Evolutionary conservation across 2,329 filamentous ascomycete genomes (phyloP).

Genomic region (Epichloe amarillans): DNA sequence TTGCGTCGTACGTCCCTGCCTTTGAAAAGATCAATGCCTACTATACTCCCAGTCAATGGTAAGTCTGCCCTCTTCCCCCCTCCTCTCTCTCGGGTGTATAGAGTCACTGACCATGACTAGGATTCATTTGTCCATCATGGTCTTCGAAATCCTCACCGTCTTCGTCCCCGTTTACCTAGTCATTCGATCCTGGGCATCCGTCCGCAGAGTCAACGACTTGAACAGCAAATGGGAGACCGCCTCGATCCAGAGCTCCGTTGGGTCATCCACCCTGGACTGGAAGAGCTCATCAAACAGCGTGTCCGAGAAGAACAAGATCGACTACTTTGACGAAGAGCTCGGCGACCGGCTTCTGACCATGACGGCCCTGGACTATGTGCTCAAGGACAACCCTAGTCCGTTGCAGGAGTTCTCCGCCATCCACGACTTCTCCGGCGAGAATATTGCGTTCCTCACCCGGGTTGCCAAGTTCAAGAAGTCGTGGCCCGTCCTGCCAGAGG

Average conservation of each 20-base stretch:
- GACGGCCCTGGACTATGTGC: conserved; percentile 45
- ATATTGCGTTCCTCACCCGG: conserved; percentile 49
- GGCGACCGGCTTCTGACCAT: conserved; percentile 39
- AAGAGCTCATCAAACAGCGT: conserved; percentile 5
- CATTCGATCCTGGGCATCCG: conserved; percentile 22
- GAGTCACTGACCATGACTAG: conserved; percentile 5
- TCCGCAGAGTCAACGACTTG: conserved; percentile 13
- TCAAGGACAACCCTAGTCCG: conserved; percentile 42
- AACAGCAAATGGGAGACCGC: conserved; percentile 9
- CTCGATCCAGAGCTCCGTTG: conserved; percentile 1
- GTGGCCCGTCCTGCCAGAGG: conserved; percentile 5
- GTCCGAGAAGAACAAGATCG: conserved; percentile 3
- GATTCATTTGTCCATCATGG: conserved; percentile 40
- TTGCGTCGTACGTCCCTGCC: conserved; percentile 37
- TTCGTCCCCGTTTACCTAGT: conserved; percentile 47
- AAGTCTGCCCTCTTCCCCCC: conserved; percentile 32
- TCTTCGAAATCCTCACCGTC: conserved; percentile 47
- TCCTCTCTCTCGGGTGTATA: conserved; percentile 11
- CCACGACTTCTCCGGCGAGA: conserved; percentile 56
- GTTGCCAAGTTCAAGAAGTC: conserved; percentile 39
- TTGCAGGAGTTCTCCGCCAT: conserved; percentile 51
- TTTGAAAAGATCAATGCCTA: conserved; percentile 38
- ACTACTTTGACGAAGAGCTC: conserved; percentile 7
- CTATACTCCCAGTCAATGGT: conserved; percentile 48
- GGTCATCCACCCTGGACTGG: conserved; percentile 5